These are phyloP conservation scores for Suillus brevipes DNA, from an alignment of 768 basidiomycete species.

Conservation along the genomic window DNA sequence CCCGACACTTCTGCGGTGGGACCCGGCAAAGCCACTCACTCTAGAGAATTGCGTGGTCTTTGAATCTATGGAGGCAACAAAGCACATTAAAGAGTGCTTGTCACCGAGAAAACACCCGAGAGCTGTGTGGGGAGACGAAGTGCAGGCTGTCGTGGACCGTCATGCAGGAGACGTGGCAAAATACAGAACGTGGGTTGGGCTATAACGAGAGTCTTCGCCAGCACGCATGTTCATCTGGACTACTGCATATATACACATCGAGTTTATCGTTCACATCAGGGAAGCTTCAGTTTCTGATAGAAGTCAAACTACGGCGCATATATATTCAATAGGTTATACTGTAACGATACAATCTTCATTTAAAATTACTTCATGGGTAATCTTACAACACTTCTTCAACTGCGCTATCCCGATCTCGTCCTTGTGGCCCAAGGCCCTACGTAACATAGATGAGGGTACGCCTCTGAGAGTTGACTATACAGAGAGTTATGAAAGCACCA, in stretches of 20 bases:
- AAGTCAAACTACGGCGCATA: slow-evolving; percentile 14
- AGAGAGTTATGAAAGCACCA: slow-evolving; percentile 57
- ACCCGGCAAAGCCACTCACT: slow-evolving; percentile 57
- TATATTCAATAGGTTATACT: slow-evolving; percentile 24
- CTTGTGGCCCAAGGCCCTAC: slow-evolving; percentile 5
- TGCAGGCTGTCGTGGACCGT: slow-evolving; percentile 55
- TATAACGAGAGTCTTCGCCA: slow-evolving; percentile 7
- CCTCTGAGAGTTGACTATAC: slow-evolving; percentile 47
- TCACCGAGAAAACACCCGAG: slow-evolving; percentile 36
- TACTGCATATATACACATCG: not conserved
- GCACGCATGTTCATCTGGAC: not conserved
- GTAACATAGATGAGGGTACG: slow-evolving; percentile 46
- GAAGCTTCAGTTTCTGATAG: slow-evolving; percentile 10
- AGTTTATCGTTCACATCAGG: not conserved
- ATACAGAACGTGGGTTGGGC: slow-evolving; percentile 53
- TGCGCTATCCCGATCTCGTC: not conserved
- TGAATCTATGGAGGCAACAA: slow-evolving; percentile 71
- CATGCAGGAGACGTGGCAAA: slow-evolving; percentile 59
- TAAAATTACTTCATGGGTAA: slow-evolving; percentile 1
- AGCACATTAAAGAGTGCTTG: slow-evolving; percentile 54
- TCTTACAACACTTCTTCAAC: not conserved
- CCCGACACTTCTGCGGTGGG: slow-evolving; percentile 84
- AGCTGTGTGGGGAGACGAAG: slow-evolving; percentile 73
- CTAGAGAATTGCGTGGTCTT: slow-evolving; percentile 88
- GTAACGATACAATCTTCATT: slow-evolving; percentile 23